Evolutionary conservation across 1,284 basidiomycete species (phyloP).

Genomic region (Cryptococcus sp.): DNA sequence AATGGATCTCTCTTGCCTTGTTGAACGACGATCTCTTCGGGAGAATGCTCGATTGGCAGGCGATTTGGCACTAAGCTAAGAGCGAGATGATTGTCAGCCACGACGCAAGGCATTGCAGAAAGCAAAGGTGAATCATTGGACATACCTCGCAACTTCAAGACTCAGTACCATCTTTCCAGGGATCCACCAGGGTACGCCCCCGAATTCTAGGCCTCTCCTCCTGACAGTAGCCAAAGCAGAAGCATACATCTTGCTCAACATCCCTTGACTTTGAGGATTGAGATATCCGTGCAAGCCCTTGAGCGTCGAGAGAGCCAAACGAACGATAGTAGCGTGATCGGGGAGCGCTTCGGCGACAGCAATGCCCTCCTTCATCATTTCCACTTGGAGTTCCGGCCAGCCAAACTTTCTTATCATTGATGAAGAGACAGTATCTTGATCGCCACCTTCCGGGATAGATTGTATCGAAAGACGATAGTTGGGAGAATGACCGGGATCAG

Average conservation of each 20-base stretch:
- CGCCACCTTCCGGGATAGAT: not conserved
- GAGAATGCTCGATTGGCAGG: conserved; percentile 68
- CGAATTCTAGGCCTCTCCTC: conserved; percentile 67
- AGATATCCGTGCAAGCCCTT: conserved; percentile 68
- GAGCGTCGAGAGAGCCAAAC: conserved; percentile 64
- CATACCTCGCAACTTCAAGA: conserved; percentile 71
- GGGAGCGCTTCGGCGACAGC: conserved; percentile 87
- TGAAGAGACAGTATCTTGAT: conserved; percentile 6
- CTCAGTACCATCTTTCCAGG: conserved; percentile 72
- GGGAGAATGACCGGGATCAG: conserved; percentile 8
- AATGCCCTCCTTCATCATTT: conserved; percentile 85
- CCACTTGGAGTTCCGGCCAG: conserved; percentile 91
- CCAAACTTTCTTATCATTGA: conserved; percentile 59
- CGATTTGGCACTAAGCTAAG: conserved; percentile 69
- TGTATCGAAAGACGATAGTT: not conserved
- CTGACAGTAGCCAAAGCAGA: conserved; percentile 70
- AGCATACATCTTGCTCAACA: conserved; percentile 70
- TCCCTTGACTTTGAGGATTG: conserved; percentile 69
- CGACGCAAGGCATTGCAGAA: not conserved
- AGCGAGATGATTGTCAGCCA: not conserved
- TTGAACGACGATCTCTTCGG: conserved; percentile 30
- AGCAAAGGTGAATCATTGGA: conserved; percentile 11
- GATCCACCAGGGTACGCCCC: conserved; percentile 75
- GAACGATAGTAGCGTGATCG: conserved; percentile 35
- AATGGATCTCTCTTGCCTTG: conserved; percentile 67